These are phyloP conservation scores for Talaromyces sp. DNA, from an alignment of 2,329 filamentous ascomycete genomes.

Conservation along the genomic window DNA sequence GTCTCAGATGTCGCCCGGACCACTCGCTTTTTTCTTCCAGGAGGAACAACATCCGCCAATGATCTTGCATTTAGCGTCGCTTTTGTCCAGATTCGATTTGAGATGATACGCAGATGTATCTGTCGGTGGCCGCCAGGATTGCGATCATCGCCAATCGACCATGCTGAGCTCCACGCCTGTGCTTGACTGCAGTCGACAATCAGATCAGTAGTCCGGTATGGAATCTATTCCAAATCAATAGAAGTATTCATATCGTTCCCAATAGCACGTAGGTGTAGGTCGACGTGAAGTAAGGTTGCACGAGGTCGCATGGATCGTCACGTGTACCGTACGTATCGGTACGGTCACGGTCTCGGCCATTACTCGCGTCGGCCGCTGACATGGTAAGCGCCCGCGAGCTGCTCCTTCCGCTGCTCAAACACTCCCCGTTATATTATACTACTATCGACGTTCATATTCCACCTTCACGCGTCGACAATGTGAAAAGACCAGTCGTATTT, in stretches of 20 bases:
- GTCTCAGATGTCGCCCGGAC: conserved; percentile 14
- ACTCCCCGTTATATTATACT: not conserved
- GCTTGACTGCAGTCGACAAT: not conserved
- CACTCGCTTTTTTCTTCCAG: not conserved
- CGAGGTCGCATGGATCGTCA: not conserved
- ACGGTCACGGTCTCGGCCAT: conserved; percentile 1
- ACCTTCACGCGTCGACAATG: not conserved
- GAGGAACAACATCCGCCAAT: not conserved
- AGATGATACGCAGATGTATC: not conserved
- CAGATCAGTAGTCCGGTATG: not conserved
- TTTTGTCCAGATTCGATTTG: not conserved
- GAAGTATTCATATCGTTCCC: not conserved
- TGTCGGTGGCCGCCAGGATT: not conserved
- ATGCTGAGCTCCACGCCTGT: not conserved
- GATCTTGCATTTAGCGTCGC: not conserved
- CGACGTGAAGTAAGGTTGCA: not conserved
- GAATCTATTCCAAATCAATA: not conserved
- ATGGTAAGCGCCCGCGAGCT: not conserved
- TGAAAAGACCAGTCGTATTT: not conserved
- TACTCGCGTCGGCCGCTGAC: not conserved
- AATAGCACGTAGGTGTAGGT: too few species aligned
- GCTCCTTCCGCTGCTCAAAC: not conserved
- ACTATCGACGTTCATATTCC: not conserved
- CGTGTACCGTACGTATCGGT: conserved; percentile 3
- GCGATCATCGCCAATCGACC: not conserved